Evolutionary conservation across 1,284 basidiomycete genomes (phyloP).

Genomic region (Rhodotorula sp.): DNA sequence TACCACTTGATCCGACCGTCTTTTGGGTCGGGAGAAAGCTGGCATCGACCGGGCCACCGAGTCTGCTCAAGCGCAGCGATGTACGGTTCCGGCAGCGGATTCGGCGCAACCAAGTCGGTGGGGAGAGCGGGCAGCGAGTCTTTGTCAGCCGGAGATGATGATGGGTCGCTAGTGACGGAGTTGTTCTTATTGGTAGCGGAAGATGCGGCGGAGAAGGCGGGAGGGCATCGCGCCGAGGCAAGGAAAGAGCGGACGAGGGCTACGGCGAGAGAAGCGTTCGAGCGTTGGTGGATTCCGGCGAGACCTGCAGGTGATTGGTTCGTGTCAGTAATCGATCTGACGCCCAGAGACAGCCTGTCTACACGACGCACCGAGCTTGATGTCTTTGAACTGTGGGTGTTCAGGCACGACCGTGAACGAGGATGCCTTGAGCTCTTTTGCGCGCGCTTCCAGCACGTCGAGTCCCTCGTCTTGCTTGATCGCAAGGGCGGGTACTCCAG

Average conservation of each 20-base stretch:
- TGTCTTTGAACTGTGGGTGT: constrained; percentile 54
- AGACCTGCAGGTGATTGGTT: constrained; percentile 59
- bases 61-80: constrained; percentile 65
- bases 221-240: constrained; percentile 46
- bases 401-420: constrained; percentile 62
- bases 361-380: constrained; percentile 61
- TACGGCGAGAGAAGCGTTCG: constrained; percentile 86
- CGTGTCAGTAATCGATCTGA: not conserved
- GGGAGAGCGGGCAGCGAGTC: constrained; percentile 11
- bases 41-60: constrained; percentile 96
- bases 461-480: constrained; percentile 75
- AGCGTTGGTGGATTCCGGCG: constrained; percentile 80
- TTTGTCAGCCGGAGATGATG: not conserved
- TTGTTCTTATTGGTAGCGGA: constrained; percentile 31
- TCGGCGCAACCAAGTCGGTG: constrained; percentile 16
- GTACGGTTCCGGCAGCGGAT: constrained; percentile 58
- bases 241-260: constrained; percentile 72
- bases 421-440: constrained; percentile 66
- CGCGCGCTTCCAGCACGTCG: constrained; percentile 64
- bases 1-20: constrained; percentile 68
- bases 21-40: constrained; percentile 64
- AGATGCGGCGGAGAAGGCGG: constrained; percentile 37
- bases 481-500: constrained; percentile 78
- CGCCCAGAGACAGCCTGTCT: not conserved
- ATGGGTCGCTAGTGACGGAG: constrained; percentile 32